Percentiles rank a stretch among this genome's conserved stretches.
Conservation (phyloP, 176 grass and related monocot species). For the Bolboschoenus planiculmis region DNA sequence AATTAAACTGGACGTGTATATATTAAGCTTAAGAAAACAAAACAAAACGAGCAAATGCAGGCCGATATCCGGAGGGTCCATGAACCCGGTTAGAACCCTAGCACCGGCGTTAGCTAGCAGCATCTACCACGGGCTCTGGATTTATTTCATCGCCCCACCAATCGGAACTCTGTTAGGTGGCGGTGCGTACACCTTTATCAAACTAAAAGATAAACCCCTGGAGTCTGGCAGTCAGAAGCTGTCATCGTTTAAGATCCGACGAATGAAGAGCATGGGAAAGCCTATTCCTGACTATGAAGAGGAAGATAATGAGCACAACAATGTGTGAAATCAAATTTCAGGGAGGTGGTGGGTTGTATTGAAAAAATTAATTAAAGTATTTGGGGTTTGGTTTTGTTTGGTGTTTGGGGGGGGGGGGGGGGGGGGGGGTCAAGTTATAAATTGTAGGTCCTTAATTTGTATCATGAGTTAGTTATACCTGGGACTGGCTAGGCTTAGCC, state of each 20-base stretch:
- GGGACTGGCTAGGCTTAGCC: background rate
- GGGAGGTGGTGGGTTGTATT: background rate
- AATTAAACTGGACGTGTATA: background rate
- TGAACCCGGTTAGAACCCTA: slow-evolving; percentile 93
- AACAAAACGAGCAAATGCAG: slow-evolving; percentile 48
- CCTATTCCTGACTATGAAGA: slow-evolving; percentile 19
- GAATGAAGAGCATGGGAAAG: slow-evolving; percentile 63
- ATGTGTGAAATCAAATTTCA: background rate
- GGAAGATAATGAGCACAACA: background rate
- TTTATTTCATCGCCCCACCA: slow-evolving; percentile 86
- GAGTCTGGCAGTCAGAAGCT: slow-evolving; percentile 38
- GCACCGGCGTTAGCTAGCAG: slow-evolving; percentile 88
- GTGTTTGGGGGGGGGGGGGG: too few species aligned
- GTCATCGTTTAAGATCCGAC: slow-evolving; percentile 86
- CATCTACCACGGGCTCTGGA: slow-evolving; percentile 59
- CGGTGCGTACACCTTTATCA: slow-evolving; percentile 61
- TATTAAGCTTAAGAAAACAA: background rate
- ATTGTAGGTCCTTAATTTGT: background rate
- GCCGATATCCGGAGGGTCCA: slow-evolving; percentile 91
- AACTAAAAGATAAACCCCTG: slow-evolving; percentile 34
- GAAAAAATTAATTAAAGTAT: slow-evolving; percentile 1
- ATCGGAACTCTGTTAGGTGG: slow-evolving; percentile 63
- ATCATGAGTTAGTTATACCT: background rate
- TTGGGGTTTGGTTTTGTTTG: too few species aligned
- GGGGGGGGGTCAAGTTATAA: background rate